Percentiles rank a stretch among this genome's conserved stretches.
Conservation (phyloP, 768 basidiomycete species). For the Calvatia gigantea region DNA sequence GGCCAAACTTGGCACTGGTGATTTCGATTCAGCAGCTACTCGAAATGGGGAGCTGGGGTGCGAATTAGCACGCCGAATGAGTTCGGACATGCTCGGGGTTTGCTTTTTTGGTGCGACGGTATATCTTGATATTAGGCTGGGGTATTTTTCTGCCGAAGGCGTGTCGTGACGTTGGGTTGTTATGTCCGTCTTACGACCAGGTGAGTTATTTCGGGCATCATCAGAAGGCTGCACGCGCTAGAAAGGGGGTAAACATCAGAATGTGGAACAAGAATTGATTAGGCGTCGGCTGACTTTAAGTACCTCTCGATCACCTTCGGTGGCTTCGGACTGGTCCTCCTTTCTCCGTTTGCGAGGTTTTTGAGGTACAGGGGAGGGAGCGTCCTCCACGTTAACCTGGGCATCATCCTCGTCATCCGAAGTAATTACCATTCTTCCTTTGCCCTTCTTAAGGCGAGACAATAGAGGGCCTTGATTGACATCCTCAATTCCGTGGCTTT, state of each 20-base stretch:
- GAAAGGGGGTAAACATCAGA: neutral
- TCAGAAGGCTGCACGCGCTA: neutral
- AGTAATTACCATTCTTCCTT: constrained; percentile 24
- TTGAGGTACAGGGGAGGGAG: neutral
- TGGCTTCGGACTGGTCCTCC: constrained; percentile 4
- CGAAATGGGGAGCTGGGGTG: constrained; percentile 61
- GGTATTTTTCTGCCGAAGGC: constrained; percentile 9
- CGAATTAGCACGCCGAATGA: constrained; percentile 69
- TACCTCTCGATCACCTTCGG: constrained; percentile 8
- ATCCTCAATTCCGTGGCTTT: constrained; percentile 20
- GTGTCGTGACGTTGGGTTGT: constrained; percentile 14
- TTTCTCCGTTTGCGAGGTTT: neutral
- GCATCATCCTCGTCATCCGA: constrained; percentile 31
- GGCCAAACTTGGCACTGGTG: constrained; percentile 21
- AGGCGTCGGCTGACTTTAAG: neutral
- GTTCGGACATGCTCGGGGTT: constrained; percentile 67
- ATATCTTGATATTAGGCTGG: constrained; percentile 26
- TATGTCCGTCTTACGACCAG: neutral
- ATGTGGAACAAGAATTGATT: neutral
- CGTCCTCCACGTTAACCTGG: constrained; percentile 2
- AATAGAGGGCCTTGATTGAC: constrained; percentile 11
- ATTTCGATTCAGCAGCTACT: constrained; percentile 5
- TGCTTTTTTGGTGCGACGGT: constrained; percentile 48
- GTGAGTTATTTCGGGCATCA: neutral
- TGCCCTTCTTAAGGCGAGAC: constrained; percentile 15